A percentile compares a stretch with the other conserved stretches of the same genome.
Evolutionary conservation across 495 filamentous ascomycete species (phyloP).

Genomic region (Penicillium verhagenii): DNA sequence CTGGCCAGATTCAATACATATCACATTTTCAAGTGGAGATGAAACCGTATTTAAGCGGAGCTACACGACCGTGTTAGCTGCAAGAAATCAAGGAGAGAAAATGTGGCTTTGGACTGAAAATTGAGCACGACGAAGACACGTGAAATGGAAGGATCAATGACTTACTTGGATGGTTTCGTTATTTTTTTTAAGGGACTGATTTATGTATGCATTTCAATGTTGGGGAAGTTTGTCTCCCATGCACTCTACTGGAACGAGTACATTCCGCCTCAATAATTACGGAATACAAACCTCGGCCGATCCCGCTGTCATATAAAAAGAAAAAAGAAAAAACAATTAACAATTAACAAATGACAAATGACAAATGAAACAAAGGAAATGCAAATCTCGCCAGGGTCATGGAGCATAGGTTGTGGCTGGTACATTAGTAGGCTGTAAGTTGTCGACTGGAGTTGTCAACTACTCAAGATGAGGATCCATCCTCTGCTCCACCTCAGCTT

Average conservation of each 20-base stretch:
- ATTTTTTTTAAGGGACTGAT: too few species aligned
- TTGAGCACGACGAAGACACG: not conserved
- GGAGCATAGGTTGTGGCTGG: too few species aligned
- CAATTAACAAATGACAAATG: too few species aligned
- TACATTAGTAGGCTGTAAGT: too few species aligned
- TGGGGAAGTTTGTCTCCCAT: not conserved
- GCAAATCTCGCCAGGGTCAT: too few species aligned
- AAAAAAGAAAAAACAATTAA: too few species aligned
- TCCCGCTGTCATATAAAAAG: not conserved
- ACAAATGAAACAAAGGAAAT: too few species aligned
- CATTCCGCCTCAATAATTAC: not conserved
- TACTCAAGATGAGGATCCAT: too few species aligned
- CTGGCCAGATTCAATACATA: slow-evolving; percentile 8
- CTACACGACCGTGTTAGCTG: not conserved
- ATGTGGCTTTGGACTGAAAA: not conserved
- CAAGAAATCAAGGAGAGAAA: not conserved
- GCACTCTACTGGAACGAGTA: not conserved
- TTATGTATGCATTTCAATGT: too few species aligned
- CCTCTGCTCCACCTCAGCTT: too few species aligned
- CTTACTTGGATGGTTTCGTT: too few species aligned
- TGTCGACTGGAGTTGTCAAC: too few species aligned
- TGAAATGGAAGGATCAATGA: not conserved
- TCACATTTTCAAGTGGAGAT: slow-evolving; percentile 19
- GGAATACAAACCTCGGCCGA: not conserved
- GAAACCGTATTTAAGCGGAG: not conserved